Conservation (phyloP, 2,329 filamentous ascomycete genomes). For the Calonectria pseudoturangicola region DNA sequence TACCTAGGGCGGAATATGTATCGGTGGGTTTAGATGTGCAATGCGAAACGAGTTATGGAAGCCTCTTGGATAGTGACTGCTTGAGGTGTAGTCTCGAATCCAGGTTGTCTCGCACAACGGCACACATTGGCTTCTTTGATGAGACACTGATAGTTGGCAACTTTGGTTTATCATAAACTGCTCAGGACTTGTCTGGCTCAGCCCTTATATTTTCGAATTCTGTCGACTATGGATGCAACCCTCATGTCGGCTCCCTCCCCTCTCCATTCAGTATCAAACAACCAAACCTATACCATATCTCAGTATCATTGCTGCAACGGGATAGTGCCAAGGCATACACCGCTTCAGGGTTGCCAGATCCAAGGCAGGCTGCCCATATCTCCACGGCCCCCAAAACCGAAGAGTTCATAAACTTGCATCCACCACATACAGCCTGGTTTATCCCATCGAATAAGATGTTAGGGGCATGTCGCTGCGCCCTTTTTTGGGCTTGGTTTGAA, state of each 20-base stretch:
- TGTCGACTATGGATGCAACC: background rate
- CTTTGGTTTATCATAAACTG: background rate
- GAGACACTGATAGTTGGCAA: background rate
- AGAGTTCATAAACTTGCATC: background rate
- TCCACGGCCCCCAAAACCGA: slow-evolving; percentile 21
- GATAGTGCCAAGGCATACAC: slow-evolving; percentile 27
- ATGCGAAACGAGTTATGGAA: background rate
- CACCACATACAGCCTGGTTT: slow-evolving; percentile 8
- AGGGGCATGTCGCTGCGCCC: background rate
- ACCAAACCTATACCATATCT: background rate
- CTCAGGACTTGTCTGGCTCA: background rate
- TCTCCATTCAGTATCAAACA: background rate
- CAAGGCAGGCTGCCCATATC: background rate
- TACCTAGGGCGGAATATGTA: background rate
- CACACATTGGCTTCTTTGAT: background rate
- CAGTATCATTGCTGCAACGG: background rate
- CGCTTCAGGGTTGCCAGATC: background rate
- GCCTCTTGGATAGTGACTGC: background rate
- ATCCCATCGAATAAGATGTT: slow-evolving; percentile 24
- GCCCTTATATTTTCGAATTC: background rate
- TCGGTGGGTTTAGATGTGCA: background rate
- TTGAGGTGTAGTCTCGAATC: background rate
- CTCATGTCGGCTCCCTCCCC: slow-evolving; percentile 17
- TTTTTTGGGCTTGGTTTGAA: slow-evolving; percentile 18
- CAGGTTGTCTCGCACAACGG: too few relatives aligned